Conservation (phyloP, 306 rosid genomes). For the Quercus agrifolia region DNA sequence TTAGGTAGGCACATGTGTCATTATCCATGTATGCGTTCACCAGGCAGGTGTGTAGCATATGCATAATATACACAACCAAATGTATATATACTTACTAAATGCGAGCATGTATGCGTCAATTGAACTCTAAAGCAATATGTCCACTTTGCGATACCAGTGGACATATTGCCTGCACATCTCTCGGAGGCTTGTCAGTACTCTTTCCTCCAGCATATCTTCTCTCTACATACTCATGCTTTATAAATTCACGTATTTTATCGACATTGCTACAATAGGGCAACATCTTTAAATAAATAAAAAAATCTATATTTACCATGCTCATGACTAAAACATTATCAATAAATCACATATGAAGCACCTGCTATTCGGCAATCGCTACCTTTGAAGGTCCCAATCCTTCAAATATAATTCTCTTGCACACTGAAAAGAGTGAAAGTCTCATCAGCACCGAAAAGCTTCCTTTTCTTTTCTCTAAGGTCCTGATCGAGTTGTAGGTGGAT, state of each 20-base stretch:
- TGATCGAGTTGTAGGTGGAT: too few relatives aligned
- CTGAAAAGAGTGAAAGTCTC: slow-evolving; percentile 36
- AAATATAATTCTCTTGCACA: slow-evolving; percentile 87
- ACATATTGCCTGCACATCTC: slow-evolving; percentile 70
- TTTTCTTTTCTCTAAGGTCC: too few relatives aligned
- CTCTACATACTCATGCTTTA: slow-evolving; percentile 71
- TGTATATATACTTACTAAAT: background rate
- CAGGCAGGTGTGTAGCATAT: background rate
- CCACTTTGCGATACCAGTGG: background rate
- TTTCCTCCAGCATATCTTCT: slow-evolving; percentile 64
- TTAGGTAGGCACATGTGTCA: background rate
- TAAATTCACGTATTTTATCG: slow-evolving; percentile 75
- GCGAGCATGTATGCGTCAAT: background rate
- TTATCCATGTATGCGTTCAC: background rate
- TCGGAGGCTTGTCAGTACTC: slow-evolving; percentile 72
- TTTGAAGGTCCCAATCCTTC: slow-evolving; percentile 88
- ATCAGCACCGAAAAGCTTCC: slow-evolving; percentile 19
- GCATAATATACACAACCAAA: background rate
- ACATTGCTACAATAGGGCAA: slow-evolving; percentile 63
- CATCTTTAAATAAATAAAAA: slow-evolving; percentile 2
- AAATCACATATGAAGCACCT: slow-evolving; percentile 43
- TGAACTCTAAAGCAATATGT: background rate
- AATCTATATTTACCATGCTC: background rate
- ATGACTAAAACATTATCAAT: slow-evolving; percentile 1
- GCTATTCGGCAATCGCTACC: slow-evolving; percentile 69